Base-by-base conservation (phyloP, 768 basidiomycete species). In the Boletus pseudopeckii region DNA sequence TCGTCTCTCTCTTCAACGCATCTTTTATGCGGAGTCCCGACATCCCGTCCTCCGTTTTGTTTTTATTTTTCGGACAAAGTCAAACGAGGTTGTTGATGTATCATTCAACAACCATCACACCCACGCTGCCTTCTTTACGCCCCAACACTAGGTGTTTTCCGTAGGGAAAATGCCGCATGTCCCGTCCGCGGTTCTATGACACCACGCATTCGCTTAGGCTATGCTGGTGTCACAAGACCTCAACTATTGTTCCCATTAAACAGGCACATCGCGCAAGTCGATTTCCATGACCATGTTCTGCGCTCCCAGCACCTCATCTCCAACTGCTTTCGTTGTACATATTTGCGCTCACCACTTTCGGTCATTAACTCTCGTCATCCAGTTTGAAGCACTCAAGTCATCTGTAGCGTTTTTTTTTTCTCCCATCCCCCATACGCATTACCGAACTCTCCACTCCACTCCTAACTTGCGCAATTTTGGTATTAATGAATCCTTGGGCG, bases 1-100 rank as follows among this genome's bases (percentile, higher is more conserved):
- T 54, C 52, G 26, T 41, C 52, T 13, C 58, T 57, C 60, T 57
- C 60, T 55, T 56, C 45, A 24, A 50, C 18, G 43, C 57, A 51
- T 48, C 41, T 45, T 44, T 26, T 37, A 30, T 15, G 33, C 50
- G 1, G 28, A 24, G 33, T 28, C 34, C 48, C 46, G 24, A 45
- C 37, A 39, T 40, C 38, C 50, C 40, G 40, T 51, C 38, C 50
- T 26, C n/a, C 17, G 15, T 32, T 28, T 22, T 24, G 22, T 17
- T 33, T 5, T 11, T 7, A 32, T 24, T 30, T 18, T 18, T 43
- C 11, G 39, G 42, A 48, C 33, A 24, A 44, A 26, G 36, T 20
- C 10, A 44, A 47, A 45, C 43, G 20, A 46, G 44, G 15, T 43
- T 28, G 32, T 36, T 22, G 46, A 47, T 33, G 5, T 39, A 42